Base-by-base conservation (phyloP, 1,139 yeast genomes). In the Arxiozyma heterogenica region DNA sequence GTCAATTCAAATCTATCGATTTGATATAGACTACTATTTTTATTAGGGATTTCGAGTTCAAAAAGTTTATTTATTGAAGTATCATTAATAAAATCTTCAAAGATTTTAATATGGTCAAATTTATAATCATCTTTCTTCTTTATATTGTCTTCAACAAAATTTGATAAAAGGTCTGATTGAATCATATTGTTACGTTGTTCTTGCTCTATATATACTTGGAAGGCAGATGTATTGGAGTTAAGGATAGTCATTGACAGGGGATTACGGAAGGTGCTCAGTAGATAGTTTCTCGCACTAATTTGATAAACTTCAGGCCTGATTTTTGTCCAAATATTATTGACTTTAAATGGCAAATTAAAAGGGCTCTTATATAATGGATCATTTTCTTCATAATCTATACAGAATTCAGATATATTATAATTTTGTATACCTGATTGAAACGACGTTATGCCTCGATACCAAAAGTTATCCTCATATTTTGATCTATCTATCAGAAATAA, bases 251-350 rank as follows among this genome's bases (percentile, higher is more conserved):
- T 21, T 1, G 69, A 65, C 17, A 63, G 20, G 4, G 69, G 69
- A 18, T 54, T 57, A 7, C 34, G 17, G 8, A 53, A 47, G 9
- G 57, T 51, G 43, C 60, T 56, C 9, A 64, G 51, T 18, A 65
- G 47, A 44, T 52, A 55, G 44, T 58, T 57, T 53, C 61, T 60
- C 3, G 66, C 61, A 42, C 64, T 67, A 17, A 65, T 45, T 42
- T 56, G 53, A 27, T 59, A 64, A 11, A 64, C 65, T 51, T 65
- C 69, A 1, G 67, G 66, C 53, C 66, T 61, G 7, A 61, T 56
- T 11, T 54, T 56, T 17, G 54, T 60, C 42, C 56, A 53, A 20
- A 56, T 34, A 15, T 57, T 52, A 2, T 51, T 55, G 15, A 59
- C 56, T 4, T 59, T 54, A n/a, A 63, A 50, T 8, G 63, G 63